A percentile compares a stretch with the other conserved stretches of the same genome.
These are phyloP conservation scores for Hypsizygus ulmarius DNA, from an alignment of 1,284 basidiomycete species.

Conservation along the genomic window DNA sequence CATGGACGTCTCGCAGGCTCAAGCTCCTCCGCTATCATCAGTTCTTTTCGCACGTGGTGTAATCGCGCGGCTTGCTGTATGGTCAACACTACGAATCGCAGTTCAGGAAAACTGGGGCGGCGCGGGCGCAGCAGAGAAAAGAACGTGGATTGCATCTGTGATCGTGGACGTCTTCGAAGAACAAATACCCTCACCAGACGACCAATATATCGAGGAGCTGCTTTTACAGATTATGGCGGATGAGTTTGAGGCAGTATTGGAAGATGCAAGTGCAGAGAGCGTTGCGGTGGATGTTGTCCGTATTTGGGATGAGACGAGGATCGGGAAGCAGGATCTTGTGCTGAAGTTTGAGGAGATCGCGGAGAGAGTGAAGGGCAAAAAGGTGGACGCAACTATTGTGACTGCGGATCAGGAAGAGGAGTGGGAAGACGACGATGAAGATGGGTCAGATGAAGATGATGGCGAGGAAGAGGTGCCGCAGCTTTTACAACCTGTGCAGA, in stretches of 20 bases:
- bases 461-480: conserved; percentile 54
- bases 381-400: conserved; percentile 48
- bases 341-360: conserved; percentile 59
- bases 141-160: conserved; percentile 76
- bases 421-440: conserved; percentile 43
- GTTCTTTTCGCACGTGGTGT: conserved; percentile 82
- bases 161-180: conserved; percentile 85
- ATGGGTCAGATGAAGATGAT: conserved; percentile 37
- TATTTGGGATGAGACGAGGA: conserved; percentile 58
- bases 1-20: conserved; percentile 12
- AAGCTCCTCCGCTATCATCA: conserved; percentile 38
- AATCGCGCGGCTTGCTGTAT: conserved; percentile 73
- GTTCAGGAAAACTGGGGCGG: conserved; percentile 84
- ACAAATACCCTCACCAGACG: conserved; percentile 54
- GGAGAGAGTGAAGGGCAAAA: conserved; percentile 58
- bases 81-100: conserved; percentile 83
- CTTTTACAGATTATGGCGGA: conserved; percentile 80
- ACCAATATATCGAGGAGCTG: conserved; percentile 73
- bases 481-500: conserved; percentile 38
- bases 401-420: conserved; percentile 49
- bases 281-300: conserved; percentile 70
- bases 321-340: conserved; percentile 45
- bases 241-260: conserved; percentile 79
- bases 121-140: conserved; percentile 61
- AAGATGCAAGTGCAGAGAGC: conserved; percentile 74